These are phyloP conservation scores for Poterioochromonas sp. DNA, from an alignment of 352 stramenopile genomes.

Conservation along the genomic window DNA sequence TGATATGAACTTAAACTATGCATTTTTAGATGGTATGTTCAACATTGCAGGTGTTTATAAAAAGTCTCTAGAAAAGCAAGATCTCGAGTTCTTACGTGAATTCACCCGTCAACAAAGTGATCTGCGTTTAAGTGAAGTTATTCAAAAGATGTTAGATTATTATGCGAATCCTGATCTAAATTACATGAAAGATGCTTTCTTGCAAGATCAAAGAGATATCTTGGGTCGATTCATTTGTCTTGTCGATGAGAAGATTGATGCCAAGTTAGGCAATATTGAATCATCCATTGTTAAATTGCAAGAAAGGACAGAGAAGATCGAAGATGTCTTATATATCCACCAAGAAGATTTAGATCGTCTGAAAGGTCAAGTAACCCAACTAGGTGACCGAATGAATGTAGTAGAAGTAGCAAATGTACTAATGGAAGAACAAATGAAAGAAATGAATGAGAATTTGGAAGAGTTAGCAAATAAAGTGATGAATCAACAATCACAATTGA, in stretches of 20 bases:
- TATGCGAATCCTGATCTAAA: no score
- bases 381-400: conserved; percentile 1
- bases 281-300: neutral
- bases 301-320: conserved; percentile 5
- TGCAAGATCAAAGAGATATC: no score
- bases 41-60: no score
- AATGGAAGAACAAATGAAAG: conserved; percentile 12
- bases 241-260: conserved; percentile 5
- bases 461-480: neutral
- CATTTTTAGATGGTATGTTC: no score
- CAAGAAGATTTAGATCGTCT: conserved; percentile 14
- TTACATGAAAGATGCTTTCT: no score
- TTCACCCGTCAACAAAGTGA: no score
- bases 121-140: no score
- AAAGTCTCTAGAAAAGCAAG: no score
- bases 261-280: conserved; percentile 3
- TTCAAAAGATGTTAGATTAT: no score
- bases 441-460: conserved; percentile 9
- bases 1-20: no score
- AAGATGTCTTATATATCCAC: conserved; percentile 10
- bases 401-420: neutral
- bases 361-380: neutral
- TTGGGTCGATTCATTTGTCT: no score
- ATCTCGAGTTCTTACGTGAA: no score
- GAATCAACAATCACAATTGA: neutral